A percentile compares a stretch with the other conserved stretches of the same genome.
phyloP scores from a whole-genome alignment of 2,329 filamentous ascomycete genomes.

The Diaporthe capsici region DNA sequence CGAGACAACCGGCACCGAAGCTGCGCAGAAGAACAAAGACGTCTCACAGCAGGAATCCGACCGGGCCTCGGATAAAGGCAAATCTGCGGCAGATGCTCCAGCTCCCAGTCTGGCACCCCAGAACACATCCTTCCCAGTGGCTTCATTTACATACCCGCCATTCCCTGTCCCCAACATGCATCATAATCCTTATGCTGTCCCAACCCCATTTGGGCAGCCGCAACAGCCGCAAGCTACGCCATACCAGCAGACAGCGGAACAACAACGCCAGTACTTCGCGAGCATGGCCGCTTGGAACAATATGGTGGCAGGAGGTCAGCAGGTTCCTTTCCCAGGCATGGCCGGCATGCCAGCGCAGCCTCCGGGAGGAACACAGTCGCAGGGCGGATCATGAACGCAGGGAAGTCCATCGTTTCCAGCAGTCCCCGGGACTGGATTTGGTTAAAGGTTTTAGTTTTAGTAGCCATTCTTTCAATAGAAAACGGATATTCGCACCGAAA shows the following conservation, averaged over 20 bases:
- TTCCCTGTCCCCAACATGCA: not conserved
- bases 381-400: not conserved
- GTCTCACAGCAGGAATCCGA: not conserved
- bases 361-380: not conserved
- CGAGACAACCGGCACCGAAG: not conserved
- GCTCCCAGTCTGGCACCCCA: not conserved
- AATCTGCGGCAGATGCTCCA: not conserved
- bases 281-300: slow-evolving; percentile 8
- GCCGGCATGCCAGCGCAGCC: not conserved
- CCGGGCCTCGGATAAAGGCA: not conserved
- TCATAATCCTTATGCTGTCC: not conserved
- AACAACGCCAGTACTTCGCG: not conserved
- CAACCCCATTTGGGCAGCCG: not conserved
- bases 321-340: not conserved
- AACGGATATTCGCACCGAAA: no score
- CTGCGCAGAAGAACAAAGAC: not conserved
- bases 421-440: no score
- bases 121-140: not conserved
- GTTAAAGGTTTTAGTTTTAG: no score
- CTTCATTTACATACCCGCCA: not conserved
- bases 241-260: not conserved
- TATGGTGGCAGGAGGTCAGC: not conserved
- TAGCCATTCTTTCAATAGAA: no score
- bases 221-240: not conserved
- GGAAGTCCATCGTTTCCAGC: no score